A percentile compares a stretch with the other conserved stretches of the same genome.
phyloP scores from a whole-genome alignment of 805 yeast genomes.

The Cyberlindnera mycetangii region DNA sequence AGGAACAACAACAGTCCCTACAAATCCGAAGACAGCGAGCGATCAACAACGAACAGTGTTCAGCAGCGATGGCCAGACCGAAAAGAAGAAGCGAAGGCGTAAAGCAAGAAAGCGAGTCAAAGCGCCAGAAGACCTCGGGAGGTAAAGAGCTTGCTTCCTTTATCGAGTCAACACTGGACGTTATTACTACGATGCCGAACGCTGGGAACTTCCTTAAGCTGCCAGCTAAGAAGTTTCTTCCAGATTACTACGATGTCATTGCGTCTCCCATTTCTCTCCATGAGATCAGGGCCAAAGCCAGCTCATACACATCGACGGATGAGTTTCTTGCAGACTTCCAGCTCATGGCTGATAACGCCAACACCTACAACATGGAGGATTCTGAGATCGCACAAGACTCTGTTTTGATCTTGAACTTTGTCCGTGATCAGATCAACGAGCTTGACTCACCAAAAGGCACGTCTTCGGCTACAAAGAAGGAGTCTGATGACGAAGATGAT shows the following conservation, averaged over 20 bases:
- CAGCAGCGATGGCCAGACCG: conserved; percentile 11
- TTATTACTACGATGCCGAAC: conserved; percentile 34
- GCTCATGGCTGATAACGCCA: conserved; percentile 68
- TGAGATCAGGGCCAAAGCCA: conserved; percentile 54
- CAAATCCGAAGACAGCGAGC: not conserved
- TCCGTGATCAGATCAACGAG: conserved; percentile 47
- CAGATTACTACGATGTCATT: conserved; percentile 76
- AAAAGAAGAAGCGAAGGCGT: conserved; percentile 23
- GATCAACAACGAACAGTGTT: not conserved
- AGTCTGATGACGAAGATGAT: conserved; percentile 11
- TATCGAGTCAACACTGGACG: conserved; percentile 32
- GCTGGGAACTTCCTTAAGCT: conserved; percentile 56
- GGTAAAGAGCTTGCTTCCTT: conserved; percentile 28
- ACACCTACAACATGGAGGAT: conserved; percentile 63
- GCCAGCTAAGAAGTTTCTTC: conserved; percentile 71
- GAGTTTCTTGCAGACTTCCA: conserved; percentile 60
- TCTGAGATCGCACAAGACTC: conserved; percentile 70
- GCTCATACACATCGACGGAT: conserved; percentile 32
- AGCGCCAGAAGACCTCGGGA: conserved; percentile 19
- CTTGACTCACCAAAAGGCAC: not conserved
- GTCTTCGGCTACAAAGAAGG: not conserved
- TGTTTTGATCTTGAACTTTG: conserved; percentile 50
- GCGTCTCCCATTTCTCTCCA: conserved; percentile 64
- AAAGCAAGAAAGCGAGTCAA: conserved; percentile 5
- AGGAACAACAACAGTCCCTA: not conserved